Base-by-base conservation (phyloP, 495 filamentous ascomycete genomes). In the Usnea hakonensis region DNA sequence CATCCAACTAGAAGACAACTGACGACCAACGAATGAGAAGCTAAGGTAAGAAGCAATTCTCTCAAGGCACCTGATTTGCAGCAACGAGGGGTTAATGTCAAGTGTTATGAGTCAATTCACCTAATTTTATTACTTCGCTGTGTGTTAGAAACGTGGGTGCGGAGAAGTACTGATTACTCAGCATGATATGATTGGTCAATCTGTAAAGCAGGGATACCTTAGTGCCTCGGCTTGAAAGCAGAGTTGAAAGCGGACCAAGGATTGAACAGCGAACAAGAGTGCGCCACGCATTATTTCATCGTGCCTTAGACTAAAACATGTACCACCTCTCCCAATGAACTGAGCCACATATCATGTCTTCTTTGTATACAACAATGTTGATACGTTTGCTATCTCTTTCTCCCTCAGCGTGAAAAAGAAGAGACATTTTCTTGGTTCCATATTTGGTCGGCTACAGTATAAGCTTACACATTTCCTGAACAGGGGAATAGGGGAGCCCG, bases 311-410 rank as follows among this genome's bases (percentile, higher is more conserved):
- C 28, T 32, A 56, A 56, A 21, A 7, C 3, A 57, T 19, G n/a
- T 44, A 13, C n/a, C n/a, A n/a, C n/a, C n/a, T n/a, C n/a, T n/a
- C 19, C 28, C 48, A 19, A 52, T 21, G n/a, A 16, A 52, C 48
- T 52, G 48, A 52, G 48, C 48, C 48, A 52, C 48, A 52, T 52
- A 52, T 52, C 48, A 52, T 36, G 6, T 36, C 35, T 36, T 11
- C 35, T 2, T 52, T 32, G 19, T 52, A 52, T 10, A 32, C 48
- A 52, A n/a, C 26, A 17, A 52, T 52, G 48, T 19, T 19, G n/a
- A 52, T 19, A 52, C 48, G 28, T 32, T 11, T 28, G 19, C n/a
- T n/a, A n/a, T n/a, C n/a, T n/a, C n/a, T 19, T 14, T 0, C 28
- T 52, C 48, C 7, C 0, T 52, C 48, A 28, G 46, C 46, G 23